These are phyloP conservation scores for Rhinocladiella mackenziei DNA, from an alignment of 2,329 filamentous ascomycete genomes.

Conservation along the genomic window DNA sequence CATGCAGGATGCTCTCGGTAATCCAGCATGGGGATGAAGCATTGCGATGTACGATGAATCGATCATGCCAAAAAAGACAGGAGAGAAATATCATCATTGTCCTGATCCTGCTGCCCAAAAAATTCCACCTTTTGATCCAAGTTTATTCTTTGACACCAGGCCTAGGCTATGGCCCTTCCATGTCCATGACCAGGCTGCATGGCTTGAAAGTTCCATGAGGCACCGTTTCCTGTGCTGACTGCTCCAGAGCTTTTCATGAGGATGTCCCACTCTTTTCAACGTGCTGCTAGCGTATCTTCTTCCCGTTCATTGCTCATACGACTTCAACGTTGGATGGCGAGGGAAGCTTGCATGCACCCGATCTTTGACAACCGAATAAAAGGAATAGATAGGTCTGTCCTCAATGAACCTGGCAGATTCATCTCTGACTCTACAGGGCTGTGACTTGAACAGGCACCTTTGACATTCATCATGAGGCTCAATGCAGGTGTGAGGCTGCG, in stretches of 20 bases:
- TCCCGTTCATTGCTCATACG: no score
- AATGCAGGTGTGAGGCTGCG: constrained; percentile 8
- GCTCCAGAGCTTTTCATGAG: no score
- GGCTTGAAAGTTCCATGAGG: no score
- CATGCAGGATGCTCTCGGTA: constrained; percentile 2
- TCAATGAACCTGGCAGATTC: no score
- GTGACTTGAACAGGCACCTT: not conserved
- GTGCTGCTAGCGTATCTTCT: no score
- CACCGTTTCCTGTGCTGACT: no score
- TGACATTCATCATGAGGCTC: not conserved
- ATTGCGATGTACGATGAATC: constrained; percentile 3
- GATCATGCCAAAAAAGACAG: not conserved
- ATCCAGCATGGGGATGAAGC: not conserved
- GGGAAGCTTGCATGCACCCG: no score
- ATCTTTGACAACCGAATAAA: no score
- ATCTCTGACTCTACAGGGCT: no score
- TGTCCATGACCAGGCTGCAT: not conserved
- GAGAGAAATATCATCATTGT: constrained; percentile 4
- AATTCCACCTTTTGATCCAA: not conserved
- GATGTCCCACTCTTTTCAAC: no score
- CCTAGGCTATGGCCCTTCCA: not conserved
- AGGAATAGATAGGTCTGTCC: no score
- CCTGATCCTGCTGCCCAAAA: not conserved
- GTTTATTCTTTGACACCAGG: not conserved
- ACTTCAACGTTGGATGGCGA: no score